Base-by-base conservation (phyloP, 2,329 filamentous ascomycete species). In the Aureobasidium sp. region DNA sequence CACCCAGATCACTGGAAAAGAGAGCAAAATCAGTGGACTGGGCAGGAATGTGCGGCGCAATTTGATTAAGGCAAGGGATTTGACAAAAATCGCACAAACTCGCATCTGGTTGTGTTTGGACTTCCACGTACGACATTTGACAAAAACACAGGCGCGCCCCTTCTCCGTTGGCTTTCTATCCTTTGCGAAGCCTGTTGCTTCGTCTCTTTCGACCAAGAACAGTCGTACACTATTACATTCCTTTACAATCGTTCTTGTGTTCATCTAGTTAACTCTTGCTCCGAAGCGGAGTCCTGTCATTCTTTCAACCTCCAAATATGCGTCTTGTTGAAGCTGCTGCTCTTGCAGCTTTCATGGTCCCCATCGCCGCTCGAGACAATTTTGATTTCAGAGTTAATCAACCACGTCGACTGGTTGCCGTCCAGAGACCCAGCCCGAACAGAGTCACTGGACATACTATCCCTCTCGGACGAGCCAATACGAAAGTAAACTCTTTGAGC, bases 401-500 rank as follows among this genome's bases (percentile, higher is more conserved):
- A 48, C 59, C 50, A 29, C 50, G 48, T 39, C 50, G 50, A 9
- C 50, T 55, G 2, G 50, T 53, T 47, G 50, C 50, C 0, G 23
- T 47, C 1, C 52, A 41, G 8, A 29, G 29, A 12, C 59, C 48
- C 0, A 62, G 59, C 37, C 59, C 59, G 13, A 47, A 62, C 15
- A 27, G 27, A 29, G 9, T 62, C 6, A 62, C 60, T 27, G 26
- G 23, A 20, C 32, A 62, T 36, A 42, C 26, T 3, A 48, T 62
- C 17, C 4, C 15, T 5, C 7, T 62, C 1, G 32, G 23, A 15
- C 29, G 41, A 56, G 42, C 48, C 2, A 47, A 53, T 12, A 15
- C 50, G 5, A 57, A 56, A 12, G 32, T 17, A 10, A 59, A 59
- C 9, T 62, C 60, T 4, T 34, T 50, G 2, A 62, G 60, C 36